These are phyloP conservation scores for Asterophora lycoperdoides DNA, from an alignment of 768 basidiomycete species.

Conservation along the genomic window DNA sequence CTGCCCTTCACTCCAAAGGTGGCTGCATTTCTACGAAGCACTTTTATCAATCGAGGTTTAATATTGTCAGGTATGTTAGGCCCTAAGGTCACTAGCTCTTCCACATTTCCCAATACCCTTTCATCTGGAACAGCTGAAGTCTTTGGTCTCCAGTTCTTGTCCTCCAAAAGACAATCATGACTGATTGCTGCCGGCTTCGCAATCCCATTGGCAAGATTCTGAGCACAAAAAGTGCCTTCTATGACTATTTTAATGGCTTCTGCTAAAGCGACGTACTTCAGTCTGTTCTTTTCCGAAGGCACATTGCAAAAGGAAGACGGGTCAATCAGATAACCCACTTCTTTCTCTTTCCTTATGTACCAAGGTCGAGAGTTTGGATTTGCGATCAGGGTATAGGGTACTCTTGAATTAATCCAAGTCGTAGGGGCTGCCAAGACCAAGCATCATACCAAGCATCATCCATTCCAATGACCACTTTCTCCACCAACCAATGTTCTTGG, in stretches of 20 bases:
- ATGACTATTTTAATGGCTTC: conserved; percentile 5
- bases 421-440: background rate
- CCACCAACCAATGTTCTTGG: conserved; percentile 14
- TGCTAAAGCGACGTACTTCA: background rate
- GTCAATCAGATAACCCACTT: background rate
- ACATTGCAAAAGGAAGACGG: background rate
- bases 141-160: conserved; percentile 23
- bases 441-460: background rate
- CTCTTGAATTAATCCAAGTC: background rate
- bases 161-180: conserved; percentile 18
- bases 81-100: background rate
- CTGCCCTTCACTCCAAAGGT: conserved; percentile 1
- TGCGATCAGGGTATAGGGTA: background rate
- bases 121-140: conserved; percentile 19
- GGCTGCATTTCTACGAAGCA: conserved; percentile 3
- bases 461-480: conserved; percentile 13
- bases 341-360: background rate
- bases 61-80: conserved; percentile 1
- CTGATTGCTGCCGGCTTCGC: conserved; percentile 2
- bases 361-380: background rate
- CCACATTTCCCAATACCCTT: background rate
- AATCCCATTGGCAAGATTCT: background rate
- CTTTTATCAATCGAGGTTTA: conserved; percentile 9
- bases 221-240: background rate
- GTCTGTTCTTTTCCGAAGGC: background rate